Evolutionary conservation across 2,329 filamentous ascomycete species (phyloP).

Genomic region (Hortaea werneckii): DNA sequence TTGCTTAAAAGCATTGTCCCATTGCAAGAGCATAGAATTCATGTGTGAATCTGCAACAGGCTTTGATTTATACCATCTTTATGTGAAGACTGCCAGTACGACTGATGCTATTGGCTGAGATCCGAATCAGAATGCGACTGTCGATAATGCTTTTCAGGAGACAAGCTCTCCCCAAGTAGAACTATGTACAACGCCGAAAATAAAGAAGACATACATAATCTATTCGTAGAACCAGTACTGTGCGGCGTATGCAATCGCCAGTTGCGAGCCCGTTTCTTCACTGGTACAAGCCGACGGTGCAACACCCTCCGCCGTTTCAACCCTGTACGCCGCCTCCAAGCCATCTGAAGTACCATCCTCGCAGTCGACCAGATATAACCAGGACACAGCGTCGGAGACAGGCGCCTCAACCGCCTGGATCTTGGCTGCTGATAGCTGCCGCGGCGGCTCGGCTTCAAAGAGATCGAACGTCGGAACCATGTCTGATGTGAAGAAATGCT

Average conservation of each 20-base stretch:
- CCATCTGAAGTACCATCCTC: not conserved
- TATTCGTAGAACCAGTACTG: constrained; percentile 37
- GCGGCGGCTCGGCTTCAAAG: constrained; percentile 21
- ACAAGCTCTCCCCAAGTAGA: no score
- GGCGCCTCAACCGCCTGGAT: constrained; percentile 44
- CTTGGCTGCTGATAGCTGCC: constrained; percentile 40
- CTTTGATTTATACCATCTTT: no score
- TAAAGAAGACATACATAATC: not conserved
- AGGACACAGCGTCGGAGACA: constrained; percentile 32
- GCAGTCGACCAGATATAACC: constrained; percentile 36
- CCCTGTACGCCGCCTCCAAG: constrained; percentile 31
- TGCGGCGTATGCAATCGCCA: constrained; percentile 30
- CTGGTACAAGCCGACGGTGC: constrained; percentile 31
- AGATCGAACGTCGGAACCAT: constrained; percentile 53
- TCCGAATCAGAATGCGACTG: no score
- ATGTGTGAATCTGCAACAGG: no score
- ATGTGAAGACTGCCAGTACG: no score
- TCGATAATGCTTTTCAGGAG: no score
- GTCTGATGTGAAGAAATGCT: constrained; percentile 54
- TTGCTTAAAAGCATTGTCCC: no score
- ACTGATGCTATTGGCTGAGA: no score
- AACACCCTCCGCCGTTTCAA: constrained; percentile 39
- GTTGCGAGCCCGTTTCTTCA: constrained; percentile 22
- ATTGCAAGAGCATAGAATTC: no score
- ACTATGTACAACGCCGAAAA: not conserved